Evolutionary conservation across 805 yeast species (phyloP).

Genomic region (Hermanozyma aechmeae): DNA sequence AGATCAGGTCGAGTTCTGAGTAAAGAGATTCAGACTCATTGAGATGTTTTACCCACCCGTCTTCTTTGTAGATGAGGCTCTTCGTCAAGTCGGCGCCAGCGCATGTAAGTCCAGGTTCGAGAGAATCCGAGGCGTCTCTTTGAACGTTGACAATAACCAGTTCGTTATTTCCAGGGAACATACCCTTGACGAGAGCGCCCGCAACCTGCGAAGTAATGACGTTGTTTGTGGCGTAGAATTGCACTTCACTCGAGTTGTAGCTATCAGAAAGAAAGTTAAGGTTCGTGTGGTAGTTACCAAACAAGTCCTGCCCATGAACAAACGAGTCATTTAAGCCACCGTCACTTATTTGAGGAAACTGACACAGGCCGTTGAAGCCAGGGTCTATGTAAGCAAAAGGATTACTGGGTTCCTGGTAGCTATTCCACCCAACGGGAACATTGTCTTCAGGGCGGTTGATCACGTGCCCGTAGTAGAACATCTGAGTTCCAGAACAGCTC

Average conservation of each 20-base stretch:
- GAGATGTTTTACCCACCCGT: neutral
- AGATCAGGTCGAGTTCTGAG: neutral
- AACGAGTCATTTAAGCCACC: constrained; percentile 1
- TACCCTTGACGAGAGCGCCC: neutral
- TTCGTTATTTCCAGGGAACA: constrained; percentile 1
- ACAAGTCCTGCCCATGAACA: constrained; percentile 1
- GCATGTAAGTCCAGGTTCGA: constrained; percentile 1
- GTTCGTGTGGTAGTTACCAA: neutral
- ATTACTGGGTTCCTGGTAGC: neutral
- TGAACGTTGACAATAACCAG: neutral
- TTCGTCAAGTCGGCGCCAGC: neutral
- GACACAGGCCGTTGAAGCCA: constrained; percentile 1
- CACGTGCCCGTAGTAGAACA: constrained; percentile 1
- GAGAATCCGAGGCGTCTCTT: neutral
- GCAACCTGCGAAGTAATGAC: constrained; percentile 1
- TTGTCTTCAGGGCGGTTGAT: neutral
- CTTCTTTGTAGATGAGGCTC: neutral
- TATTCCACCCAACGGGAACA: neutral
- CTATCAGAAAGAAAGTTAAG: constrained; percentile 1
- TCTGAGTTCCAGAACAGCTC: neutral
- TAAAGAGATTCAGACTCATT: neutral
- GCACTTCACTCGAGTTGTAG: neutral
- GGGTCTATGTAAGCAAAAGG: neutral
- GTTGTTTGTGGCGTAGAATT: constrained; percentile 1
- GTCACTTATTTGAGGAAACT: constrained; percentile 1